These are phyloP conservation scores for Cairneyella variabilis DNA, from an alignment of 495 filamentous ascomycete species.

Conservation along the genomic window DNA sequence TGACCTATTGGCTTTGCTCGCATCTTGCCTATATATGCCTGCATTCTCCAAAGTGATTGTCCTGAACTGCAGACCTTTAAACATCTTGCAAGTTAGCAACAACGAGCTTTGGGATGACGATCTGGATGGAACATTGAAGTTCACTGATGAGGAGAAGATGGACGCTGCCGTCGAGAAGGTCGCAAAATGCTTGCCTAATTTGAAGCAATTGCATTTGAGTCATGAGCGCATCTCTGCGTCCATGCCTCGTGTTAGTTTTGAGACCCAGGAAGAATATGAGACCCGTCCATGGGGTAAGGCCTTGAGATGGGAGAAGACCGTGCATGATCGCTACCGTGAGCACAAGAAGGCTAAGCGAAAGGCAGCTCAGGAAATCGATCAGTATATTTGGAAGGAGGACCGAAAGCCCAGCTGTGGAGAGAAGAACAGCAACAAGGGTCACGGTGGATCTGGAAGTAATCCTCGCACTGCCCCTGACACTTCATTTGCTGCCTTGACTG, in stretches of 20 bases:
- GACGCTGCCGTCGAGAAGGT: background rate
- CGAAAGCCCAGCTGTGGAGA: no score
- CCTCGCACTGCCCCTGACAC: no score
- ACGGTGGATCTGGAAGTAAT: no score
- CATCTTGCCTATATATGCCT: background rate
- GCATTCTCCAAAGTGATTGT: background rate
- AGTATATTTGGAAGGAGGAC: no score
- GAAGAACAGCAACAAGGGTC: no score
- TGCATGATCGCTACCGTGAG: no score
- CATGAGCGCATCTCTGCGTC: background rate
- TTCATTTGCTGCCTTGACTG: no score
- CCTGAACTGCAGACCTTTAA: background rate
- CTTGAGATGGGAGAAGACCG: background rate
- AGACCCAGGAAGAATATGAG: background rate
- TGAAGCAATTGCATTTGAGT: background rate
- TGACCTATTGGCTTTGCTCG: background rate
- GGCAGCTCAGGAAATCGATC: no score
- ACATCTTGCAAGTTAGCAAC: background rate
- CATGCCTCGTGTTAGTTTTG: background rate
- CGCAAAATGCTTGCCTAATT: background rate
- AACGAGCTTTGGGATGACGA: constrained; percentile 5
- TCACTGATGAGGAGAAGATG: background rate
- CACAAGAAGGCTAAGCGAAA: no score
- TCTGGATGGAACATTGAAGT: background rate
- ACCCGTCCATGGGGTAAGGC: background rate